Conservation (phyloP, 2,329 filamentous ascomycete species). For the Penicillium griseofulvum region DNA sequence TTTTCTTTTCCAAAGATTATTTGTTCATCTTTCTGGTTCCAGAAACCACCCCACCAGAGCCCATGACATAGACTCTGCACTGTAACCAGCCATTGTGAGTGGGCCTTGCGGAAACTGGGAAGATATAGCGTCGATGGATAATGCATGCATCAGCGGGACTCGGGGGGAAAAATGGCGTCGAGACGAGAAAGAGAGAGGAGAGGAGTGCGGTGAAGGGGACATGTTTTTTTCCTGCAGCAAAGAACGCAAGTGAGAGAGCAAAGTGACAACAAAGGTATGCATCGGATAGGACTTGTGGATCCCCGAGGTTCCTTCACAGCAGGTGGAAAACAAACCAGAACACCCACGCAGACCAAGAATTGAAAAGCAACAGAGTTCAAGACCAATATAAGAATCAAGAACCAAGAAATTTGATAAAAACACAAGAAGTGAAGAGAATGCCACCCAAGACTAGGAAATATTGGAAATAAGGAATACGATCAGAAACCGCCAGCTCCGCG, state of each 20-base stretch:
- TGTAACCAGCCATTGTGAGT: neutral
- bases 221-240: neutral
- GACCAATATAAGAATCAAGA: neutral
- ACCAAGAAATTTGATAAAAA: conserved; percentile 11
- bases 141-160: conserved; percentile 2
- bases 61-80: neutral
- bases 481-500: conserved; percentile 29
- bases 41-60: neutral
- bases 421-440: conserved; percentile 19
- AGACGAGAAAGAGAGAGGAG: neutral
- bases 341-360: conserved; percentile 4
- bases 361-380: neutral
- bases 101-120: neutral
- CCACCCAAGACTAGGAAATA: conserved; percentile 24
- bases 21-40: neutral
- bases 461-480: conserved; percentile 22
- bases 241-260: conserved; percentile 6
- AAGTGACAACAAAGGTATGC: conserved; percentile 1
- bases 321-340: conserved; percentile 7
- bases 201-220: conserved; percentile 3
- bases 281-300: conserved; percentile 5
- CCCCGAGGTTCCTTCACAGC: conserved; percentile 1
- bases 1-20: neutral
- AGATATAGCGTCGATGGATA: neutral
- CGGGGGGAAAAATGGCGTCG: neutral